Conservation (phyloP, 768 basidiomycete species). For the Gyrodon lividus region DNA sequence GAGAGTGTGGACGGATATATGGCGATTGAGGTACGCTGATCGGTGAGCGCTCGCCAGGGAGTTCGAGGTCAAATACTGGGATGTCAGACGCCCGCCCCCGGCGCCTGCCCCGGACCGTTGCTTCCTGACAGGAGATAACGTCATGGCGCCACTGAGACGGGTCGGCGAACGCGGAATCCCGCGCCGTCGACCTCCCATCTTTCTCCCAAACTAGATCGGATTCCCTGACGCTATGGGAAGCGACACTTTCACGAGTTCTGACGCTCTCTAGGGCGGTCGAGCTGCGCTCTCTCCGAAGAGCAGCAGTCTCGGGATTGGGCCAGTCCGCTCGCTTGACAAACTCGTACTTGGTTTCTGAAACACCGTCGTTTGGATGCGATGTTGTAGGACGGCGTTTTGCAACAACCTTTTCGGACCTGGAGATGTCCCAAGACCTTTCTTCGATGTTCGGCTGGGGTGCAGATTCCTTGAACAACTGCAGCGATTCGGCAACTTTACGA, state of each 20-base stretch:
- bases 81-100: conserved; percentile 54
- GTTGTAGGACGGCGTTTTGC: conserved; percentile 33
- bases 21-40: conserved; percentile 38
- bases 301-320: conserved; percentile 77
- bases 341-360: conserved; percentile 70
- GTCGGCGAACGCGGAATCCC: conserved; percentile 47
- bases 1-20: conserved; percentile 41
- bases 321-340: conserved; percentile 85
- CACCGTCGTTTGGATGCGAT: conserved; percentile 46
- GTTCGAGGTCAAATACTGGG: conserved; percentile 31
- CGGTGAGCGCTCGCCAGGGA: conserved; percentile 23
- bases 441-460: conserved; percentile 37
- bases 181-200: conserved; percentile 39
- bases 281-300: conserved; percentile 68
- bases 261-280: conserved; percentile 56
- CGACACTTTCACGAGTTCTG: conserved; percentile 48
- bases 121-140: conserved; percentile 39
- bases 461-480: conserved; percentile 82
- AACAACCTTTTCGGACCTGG: conserved; percentile 23
- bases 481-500: conserved; percentile 79
- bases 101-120: conserved; percentile 53
- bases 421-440: conserved; percentile 30
- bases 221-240: conserved; percentile 22
- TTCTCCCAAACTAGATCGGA: conserved; percentile 21
- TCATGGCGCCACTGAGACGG: conserved; percentile 60